Percentiles rank a stretch among this genome's conserved stretches.
Evolutionary conservation across 768 basidiomycete genomes (phyloP).

Genomic region (Kwoniella shandongensis): DNA sequence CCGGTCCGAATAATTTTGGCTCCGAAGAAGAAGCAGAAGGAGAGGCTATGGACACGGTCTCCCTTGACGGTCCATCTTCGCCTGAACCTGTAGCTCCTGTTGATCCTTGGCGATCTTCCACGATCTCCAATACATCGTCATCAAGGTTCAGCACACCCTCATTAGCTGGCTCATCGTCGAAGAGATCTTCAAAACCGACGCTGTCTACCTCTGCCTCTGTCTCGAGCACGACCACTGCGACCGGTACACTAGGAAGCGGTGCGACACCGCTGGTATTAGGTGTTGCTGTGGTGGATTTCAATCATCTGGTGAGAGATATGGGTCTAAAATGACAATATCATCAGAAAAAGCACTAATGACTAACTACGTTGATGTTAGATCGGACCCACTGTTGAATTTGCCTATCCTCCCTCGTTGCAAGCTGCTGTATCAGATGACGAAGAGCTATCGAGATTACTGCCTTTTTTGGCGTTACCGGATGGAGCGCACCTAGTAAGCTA

Average conservation of each 20-base stretch:
- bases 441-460: constrained; percentile 78
- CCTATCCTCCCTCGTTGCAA: constrained; percentile 60
- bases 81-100: background rate
- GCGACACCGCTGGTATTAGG: constrained; percentile 61
- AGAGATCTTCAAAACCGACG: constrained; percentile 9
- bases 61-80: background rate
- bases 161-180: background rate
- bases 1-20: too few relatives aligned
- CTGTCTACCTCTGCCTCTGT: constrained; percentile 5
- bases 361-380: constrained; percentile 61
- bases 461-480: constrained; percentile 94
- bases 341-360: background rate
- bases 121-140: constrained; percentile 6
- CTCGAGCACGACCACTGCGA: constrained; percentile 4
- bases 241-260: constrained; percentile 8
- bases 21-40: too few relatives aligned
- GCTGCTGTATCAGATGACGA: constrained; percentile 63
- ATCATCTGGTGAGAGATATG: constrained; percentile 69
- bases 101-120: constrained; percentile 12
- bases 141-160: constrained; percentile 11
- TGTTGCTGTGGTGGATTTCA: constrained; percentile 90
- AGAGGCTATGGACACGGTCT: too few relatives aligned
- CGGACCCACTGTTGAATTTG: constrained; percentile 80
- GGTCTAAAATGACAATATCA: background rate
- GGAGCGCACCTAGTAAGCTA: constrained; percentile 84